Conservation (phyloP, 2,329 filamentous ascomycete genomes). For the Myriosclerotinia curreyana region DNA sequence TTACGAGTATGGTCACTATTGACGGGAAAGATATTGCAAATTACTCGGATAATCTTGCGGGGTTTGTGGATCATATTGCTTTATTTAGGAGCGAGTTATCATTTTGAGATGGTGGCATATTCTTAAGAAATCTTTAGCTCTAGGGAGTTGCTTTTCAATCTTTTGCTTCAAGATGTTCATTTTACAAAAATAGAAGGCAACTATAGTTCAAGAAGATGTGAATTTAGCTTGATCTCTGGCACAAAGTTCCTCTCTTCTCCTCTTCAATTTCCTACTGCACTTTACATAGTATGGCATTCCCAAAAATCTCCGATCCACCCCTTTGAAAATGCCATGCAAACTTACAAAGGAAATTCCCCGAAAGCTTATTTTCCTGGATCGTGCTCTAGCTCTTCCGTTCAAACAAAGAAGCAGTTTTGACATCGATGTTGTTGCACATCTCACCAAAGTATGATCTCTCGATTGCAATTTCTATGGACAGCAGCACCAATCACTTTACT, state of each 20-base stretch:
- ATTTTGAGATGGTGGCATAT: not conserved
- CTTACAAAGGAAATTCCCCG: not conserved
- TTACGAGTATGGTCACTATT: constrained; percentile 29
- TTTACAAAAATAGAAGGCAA: not conserved
- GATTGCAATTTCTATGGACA: not conserved
- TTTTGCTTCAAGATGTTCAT: not conserved
- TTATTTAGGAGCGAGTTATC: constrained; percentile 7
- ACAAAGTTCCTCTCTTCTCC: not conserved
- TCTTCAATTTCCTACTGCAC: not conserved
- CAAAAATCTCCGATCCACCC: not conserved
- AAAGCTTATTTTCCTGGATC: not conserved
- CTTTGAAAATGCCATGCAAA: not conserved
- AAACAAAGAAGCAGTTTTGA: not conserved
- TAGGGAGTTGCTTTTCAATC: no score
- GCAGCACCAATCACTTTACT: not conserved
- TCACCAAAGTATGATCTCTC: not conserved
- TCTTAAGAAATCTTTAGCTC: not conserved
- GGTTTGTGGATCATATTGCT: constrained; percentile 13
- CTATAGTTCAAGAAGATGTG: not conserved
- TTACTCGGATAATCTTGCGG: constrained; percentile 27
- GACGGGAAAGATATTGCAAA: constrained; percentile 24
- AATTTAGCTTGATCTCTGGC: not conserved
- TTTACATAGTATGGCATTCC: not conserved
- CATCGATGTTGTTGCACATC: not conserved
- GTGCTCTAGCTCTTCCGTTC: not conserved